Evolutionary conservation across 2,329 filamentous ascomycete genomes (phyloP).

Genomic region (Colletotrichum caudatum): DNA sequence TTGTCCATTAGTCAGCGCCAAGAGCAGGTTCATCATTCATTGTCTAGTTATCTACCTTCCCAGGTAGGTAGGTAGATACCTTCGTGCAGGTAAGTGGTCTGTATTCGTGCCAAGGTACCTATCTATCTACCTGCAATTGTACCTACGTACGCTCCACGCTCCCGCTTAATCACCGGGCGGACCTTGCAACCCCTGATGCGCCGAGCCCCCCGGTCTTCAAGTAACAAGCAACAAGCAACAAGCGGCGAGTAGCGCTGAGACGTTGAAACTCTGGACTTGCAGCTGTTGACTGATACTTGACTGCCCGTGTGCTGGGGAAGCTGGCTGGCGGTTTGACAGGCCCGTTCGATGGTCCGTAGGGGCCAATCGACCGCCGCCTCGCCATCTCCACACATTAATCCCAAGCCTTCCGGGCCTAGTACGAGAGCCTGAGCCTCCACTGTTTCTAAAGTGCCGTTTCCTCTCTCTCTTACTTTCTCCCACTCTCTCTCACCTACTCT

Average conservation of each 20-base stretch:
- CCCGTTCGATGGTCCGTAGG: slow-evolving; percentile 14
- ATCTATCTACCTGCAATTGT: background rate
- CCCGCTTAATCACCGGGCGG: background rate
- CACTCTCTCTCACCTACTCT: background rate
- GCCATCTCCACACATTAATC: slow-evolving; percentile 38
- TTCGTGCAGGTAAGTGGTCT: too few relatives aligned
- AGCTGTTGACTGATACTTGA: slow-evolving; percentile 2
- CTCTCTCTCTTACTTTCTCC: background rate
- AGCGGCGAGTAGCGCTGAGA: slow-evolving; percentile 8
- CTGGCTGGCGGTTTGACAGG: slow-evolving; percentile 12
- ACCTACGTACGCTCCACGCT: background rate
- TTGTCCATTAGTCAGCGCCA: slow-evolving; percentile 11
- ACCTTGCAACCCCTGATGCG: slow-evolving; percentile 32
- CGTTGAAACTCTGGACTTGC: slow-evolving; percentile 17
- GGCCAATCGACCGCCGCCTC: background rate
- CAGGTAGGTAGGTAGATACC: too few relatives aligned
- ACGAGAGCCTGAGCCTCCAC: slow-evolving; percentile 22
- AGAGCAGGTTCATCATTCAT: background rate
- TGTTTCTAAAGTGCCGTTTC: slow-evolving; percentile 35
- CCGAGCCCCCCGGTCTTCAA: slow-evolving; percentile 28
- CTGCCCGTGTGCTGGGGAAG: background rate
- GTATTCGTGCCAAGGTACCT: too few relatives aligned
- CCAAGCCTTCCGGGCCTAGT: slow-evolving; percentile 36
- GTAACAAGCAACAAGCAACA: slow-evolving; percentile 18
- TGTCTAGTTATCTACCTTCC: too few relatives aligned